Conservation (phyloP, 129 eudicot species). For the Dittrichia graveolens region DNA sequence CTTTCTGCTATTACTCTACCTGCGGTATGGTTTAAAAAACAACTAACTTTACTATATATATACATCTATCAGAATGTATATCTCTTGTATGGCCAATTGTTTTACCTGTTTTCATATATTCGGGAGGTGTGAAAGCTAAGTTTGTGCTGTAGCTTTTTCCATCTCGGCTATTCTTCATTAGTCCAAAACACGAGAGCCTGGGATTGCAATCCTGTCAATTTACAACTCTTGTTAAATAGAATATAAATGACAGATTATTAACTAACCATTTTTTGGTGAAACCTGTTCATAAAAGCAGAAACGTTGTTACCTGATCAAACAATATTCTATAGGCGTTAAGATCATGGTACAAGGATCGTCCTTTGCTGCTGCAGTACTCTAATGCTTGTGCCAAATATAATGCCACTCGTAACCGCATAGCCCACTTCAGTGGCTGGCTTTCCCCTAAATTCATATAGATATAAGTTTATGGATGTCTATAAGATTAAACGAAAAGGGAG, state of each 20-base stretch:
- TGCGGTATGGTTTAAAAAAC: conserved; percentile 37
- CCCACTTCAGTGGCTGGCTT: conserved; percentile 77
- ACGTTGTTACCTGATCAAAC: conserved; percentile 67
- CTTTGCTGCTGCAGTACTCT: conserved; percentile 75
- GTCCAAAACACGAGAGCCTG: conserved; percentile 85
- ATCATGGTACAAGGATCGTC: conserved; percentile 80
- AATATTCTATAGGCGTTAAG: conserved; percentile 84
- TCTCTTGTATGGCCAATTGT: background rate
- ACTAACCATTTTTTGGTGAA: background rate
- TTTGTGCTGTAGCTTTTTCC: conserved; percentile 92
- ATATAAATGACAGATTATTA: background rate
- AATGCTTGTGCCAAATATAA: conserved; percentile 80
- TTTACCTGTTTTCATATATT: conserved; percentile 78
- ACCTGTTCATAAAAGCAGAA: background rate
- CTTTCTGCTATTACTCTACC: conserved; percentile 75
- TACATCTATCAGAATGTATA: background rate
- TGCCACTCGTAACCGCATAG: conserved; percentile 84
- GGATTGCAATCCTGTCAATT: conserved; percentile 76
- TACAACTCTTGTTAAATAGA: conserved; percentile 3
- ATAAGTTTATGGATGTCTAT: background rate
- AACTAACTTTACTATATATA: background rate
- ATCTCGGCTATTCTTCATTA: conserved; percentile 90
- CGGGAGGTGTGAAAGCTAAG: conserved; percentile 93
- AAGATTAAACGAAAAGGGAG: background rate
- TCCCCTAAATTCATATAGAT: conserved; percentile 54